A percentile compares a stretch with the other conserved stretches of the same genome.
phyloP scores from a whole-genome alignment of 2,329 filamentous ascomycete genomes.

The Penicillium sclerotigenum region DNA sequence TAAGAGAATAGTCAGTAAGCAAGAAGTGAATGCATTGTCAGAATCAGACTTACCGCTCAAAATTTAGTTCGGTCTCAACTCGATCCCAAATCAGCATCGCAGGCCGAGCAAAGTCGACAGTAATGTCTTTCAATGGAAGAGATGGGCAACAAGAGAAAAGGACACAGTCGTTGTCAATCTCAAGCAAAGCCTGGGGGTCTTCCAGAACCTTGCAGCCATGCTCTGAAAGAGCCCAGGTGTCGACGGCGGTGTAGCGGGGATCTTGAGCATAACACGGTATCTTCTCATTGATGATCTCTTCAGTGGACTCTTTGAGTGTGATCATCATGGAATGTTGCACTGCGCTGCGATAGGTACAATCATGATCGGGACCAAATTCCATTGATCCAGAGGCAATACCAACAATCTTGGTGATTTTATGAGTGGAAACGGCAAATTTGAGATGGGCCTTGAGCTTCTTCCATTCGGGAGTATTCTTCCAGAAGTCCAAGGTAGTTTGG shows the following conservation, averaged over 20 bases:
- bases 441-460: not conserved
- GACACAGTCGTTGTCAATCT: not conserved
- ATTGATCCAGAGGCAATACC: not conserved
- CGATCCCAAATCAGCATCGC: not conserved
- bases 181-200: not conserved
- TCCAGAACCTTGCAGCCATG: not conserved
- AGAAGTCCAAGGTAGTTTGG: no score
- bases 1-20: not conserved
- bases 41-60: not conserved
- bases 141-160: not conserved
- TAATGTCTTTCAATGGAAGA: not conserved
- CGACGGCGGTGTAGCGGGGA: not conserved
- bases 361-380: not conserved
- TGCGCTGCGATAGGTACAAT: not conserved
- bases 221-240: not conserved
- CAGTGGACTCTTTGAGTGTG: not conserved
- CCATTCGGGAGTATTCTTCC: not conserved
- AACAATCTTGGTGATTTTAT: not conserved
- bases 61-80: fast-evolving
- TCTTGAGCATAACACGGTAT: not conserved
- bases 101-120: not conserved
- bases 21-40: not conserved
- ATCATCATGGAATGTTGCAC: not conserved
- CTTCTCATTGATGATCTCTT: not conserved
- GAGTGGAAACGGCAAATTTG: not conserved